phyloP scores from a whole-genome alignment of 345 rosid species.

The Syzygium grande region DNA sequence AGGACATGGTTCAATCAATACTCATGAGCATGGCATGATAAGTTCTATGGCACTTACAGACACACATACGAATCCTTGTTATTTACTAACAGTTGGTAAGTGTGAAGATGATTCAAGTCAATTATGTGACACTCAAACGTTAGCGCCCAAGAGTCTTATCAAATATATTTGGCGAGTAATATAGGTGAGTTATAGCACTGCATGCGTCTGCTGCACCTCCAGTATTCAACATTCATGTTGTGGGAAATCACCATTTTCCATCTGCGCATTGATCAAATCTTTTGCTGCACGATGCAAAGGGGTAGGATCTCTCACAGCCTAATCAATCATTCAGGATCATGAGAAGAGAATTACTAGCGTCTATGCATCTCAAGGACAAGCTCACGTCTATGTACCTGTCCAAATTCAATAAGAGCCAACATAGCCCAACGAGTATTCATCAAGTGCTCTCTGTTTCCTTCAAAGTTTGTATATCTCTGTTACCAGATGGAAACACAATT shows the following conservation, averaged over 20 bases:
- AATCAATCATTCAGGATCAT: neutral
- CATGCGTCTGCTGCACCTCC: too few relatives aligned
- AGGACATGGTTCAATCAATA: neutral
- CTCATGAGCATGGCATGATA: too few relatives aligned
- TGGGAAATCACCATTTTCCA: conserved; percentile 66
- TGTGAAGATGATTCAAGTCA: too few relatives aligned
- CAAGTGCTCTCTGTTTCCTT: conserved; percentile 30
- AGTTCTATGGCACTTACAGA: too few relatives aligned
- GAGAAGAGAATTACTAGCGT: neutral
- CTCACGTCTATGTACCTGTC: conserved; percentile 31
- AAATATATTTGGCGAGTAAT: too few relatives aligned
- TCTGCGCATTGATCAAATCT: conserved; percentile 37
- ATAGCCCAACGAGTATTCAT: conserved; percentile 75
- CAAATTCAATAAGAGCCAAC: conserved; percentile 54
- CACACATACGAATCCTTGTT: too few relatives aligned
- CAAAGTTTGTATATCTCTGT: conserved; percentile 41
- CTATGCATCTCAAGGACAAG: neutral
- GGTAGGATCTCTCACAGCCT: conserved; percentile 42
- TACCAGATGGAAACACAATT: neutral
- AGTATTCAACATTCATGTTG: neutral
- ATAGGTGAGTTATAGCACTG: too few relatives aligned
- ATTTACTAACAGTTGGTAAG: too few relatives aligned
- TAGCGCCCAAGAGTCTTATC: too few relatives aligned
- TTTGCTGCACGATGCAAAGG: conserved; percentile 58
- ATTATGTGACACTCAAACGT: too few relatives aligned